Evolutionary conservation across 1,284 basidiomycete species (phyloP).

Genomic region (Schizophyllum amplum): DNA sequence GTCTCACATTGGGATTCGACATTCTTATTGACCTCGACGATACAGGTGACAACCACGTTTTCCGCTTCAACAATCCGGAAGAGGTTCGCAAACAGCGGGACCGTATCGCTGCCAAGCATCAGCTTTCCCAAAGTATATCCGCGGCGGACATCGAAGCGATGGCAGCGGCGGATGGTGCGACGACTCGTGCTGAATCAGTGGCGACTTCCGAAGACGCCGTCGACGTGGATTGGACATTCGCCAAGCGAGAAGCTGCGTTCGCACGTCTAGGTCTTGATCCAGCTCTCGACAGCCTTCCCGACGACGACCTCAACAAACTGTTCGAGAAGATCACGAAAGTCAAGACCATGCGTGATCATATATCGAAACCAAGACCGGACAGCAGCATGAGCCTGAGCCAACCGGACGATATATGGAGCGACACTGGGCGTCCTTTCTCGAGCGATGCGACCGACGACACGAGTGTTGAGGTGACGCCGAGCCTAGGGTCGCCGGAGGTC

Average conservation of each 20-base stretch:
- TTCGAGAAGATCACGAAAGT: conserved; percentile 91
- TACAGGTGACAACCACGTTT: conserved; percentile 96
- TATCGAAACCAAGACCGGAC: conserved; percentile 66
- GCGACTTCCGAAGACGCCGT: conserved; percentile 57
- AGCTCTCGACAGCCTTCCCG: conserved; percentile 81
- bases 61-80: conserved; percentile 95
- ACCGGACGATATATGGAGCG: conserved; percentile 82
- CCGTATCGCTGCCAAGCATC: conserved; percentile 63
- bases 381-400: conserved; percentile 61
- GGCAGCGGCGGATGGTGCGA: conserved; percentile 27
- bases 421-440: conserved; percentile 62
- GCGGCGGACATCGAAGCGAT: conserved; percentile 53
- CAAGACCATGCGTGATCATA: conserved; percentile 78
- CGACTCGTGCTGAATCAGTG: conserved; percentile 74
- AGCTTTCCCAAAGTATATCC: conserved; percentile 54
- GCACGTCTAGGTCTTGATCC: conserved; percentile 80
- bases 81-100: conserved; percentile 88
- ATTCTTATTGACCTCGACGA: background rate
- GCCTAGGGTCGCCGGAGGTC: conserved; percentile 59
- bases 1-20: background rate
- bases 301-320: conserved; percentile 88
- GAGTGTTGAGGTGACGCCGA: conserved; percentile 62
- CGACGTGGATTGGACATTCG: conserved; percentile 90
- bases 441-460: conserved; percentile 78
- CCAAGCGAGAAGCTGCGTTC: conserved; percentile 85